Evolutionary conservation across 768 basidiomycete species (phyloP), one percentile per base, ranked within the genome.

Genomic region (Boletus coccyginus): DNA sequence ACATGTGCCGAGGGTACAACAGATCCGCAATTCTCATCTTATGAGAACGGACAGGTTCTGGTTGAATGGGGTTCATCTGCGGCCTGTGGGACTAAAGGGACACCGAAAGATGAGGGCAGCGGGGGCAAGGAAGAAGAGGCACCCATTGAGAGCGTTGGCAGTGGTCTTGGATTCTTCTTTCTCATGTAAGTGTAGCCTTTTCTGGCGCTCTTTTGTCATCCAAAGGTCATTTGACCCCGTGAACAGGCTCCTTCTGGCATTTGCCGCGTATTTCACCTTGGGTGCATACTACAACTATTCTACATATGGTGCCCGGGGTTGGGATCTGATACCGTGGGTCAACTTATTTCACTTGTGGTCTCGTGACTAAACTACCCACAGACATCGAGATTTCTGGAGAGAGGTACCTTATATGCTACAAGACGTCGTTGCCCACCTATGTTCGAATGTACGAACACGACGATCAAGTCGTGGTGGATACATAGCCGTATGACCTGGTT

Each of bases 221-320:
- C 10, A 41, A 56, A 39, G 50, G 56, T 62, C 46, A 53, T 35
- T 53, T 41, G 39, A 55, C 61, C 90, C 86, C n/a, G 61, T 88
- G 32, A 55, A 58, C 29, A 69, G 68, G 64, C 56, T 70, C 12
- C 53, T 92, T 13, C 68, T 94, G 21, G 84, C 83, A 3, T 78
- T 93, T 56, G 66, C 77, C 5, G 79, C 81, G 3, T 95, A 95
- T 73, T 85, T 95, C 61, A 80, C 67, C 2, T 69, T 93, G 27
- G 93, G 93, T 19, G 87, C 88, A 10, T 95, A 93, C 70, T 87
- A 91, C 74, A 94, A 95, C 64, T 93, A 92, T 65, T 83, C 88
- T 7, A 90, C 84, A 19, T 95, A 94, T 67, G 92, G 92, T 19
- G 89, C 92, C 10, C 80, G 84, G 27, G 93, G 93, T 14, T 74